Conservation (phyloP, 2,329 filamentous ascomycete species). For the Rhynchosporium graminicola region DNA sequence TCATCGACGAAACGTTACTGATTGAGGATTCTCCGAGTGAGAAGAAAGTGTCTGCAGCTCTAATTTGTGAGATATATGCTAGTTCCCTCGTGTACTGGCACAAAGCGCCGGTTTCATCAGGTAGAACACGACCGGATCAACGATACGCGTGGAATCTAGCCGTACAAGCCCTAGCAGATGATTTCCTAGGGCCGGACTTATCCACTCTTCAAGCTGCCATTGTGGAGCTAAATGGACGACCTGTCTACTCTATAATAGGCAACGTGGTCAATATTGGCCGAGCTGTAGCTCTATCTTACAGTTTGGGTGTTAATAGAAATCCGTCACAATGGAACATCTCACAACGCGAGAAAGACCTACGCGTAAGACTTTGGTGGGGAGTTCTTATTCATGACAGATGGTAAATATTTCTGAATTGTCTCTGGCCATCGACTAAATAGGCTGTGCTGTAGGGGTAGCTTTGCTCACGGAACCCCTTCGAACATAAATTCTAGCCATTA, state of each 20-base stretch:
- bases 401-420: constrained; percentile 40
- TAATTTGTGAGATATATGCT: constrained; percentile 59
- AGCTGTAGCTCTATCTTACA: constrained; percentile 54
- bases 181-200: constrained; percentile 59
- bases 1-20: constrained; percentile 58
- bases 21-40: constrained; percentile 48
- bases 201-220: constrained; percentile 59
- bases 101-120: constrained; percentile 46
- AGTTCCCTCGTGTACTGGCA: constrained; percentile 60
- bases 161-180: constrained; percentile 59
- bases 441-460: constrained; percentile 28
- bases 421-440: not conserved
- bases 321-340: constrained; percentile 55
- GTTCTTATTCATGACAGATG: constrained; percentile 57
- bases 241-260: constrained; percentile 60
- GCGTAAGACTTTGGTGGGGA: constrained; percentile 59
- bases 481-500: constrained; percentile 28
- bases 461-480: constrained; percentile 32
- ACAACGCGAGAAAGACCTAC: constrained; percentile 49
- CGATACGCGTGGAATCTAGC: constrained; percentile 65
- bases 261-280: constrained; percentile 54
- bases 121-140: constrained; percentile 55
- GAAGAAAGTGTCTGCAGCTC: constrained; percentile 54
- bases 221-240: constrained; percentile 60
- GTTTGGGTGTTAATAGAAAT: constrained; percentile 56